Base-by-base conservation (phyloP, 2,329 filamentous ascomycete genomes). In the Aspergillus neotritici region DNA sequence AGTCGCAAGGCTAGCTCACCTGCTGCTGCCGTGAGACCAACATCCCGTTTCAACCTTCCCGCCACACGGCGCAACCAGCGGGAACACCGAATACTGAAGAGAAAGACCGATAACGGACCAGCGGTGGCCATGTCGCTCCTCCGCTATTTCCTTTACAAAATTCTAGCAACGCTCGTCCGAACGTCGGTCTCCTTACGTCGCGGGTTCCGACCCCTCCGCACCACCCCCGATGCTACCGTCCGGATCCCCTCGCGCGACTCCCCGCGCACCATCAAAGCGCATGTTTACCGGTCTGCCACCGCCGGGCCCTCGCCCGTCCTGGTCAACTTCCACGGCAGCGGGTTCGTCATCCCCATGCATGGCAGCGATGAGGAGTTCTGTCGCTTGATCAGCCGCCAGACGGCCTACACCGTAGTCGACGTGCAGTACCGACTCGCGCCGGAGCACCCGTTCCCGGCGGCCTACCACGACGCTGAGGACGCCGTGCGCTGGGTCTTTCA, bases 381-480 rank as follows among this genome's bases (percentile, higher is more conserved):
- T 46, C 55, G 54, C 3, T 45, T 43, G 21, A 40, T 64, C 14
- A 57, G 54, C 35, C 44, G 41, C 1, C 41, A 55, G 30, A 58
- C 61, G 13, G 52, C 49, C 10, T 59, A 61, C 39, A 62, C 58
- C 3, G 63, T 70, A 16, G 41, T 69, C 5, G 67, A 72, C 48
- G 53, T 63, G 11, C 52, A 58, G 14, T 72, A 72, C 48, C 63
- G 66, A 6, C 58, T 68, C 11, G 64, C 62, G 4, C 67, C 68
- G 4, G 68, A 71, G 40, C 31, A 64, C 37, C 62, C 64, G 2
- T 72, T 68, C 46, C 68, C 68, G 8, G 64, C 65, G 4, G 60
- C 66, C 0, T 46, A 68, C 21, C 54, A 71, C 29, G 66, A 71
- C 44, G 64, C 58, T n/a, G 65, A 68, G 48, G 66, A 70, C 51